A percentile compares a stretch with the other conserved stretches of the same genome.
These are phyloP conservation scores for Moesziomyces sp. DNA, from an alignment of 1,284 basidiomycete genomes.

Conservation along the genomic window DNA sequence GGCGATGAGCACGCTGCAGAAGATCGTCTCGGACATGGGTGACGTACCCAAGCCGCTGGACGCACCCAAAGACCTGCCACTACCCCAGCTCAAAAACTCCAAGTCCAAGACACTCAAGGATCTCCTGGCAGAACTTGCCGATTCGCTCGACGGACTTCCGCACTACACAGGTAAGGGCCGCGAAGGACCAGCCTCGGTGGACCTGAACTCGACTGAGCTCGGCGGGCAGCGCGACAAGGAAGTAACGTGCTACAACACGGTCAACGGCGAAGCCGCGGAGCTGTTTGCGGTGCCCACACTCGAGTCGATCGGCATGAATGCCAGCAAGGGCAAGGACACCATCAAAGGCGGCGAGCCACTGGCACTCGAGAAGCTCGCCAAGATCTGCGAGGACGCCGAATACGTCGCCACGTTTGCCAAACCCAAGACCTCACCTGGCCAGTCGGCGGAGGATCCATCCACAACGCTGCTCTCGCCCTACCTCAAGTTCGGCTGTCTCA, in stretches of 20 bases:
- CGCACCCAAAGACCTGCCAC: conserved; percentile 42
- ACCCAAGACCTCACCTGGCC: conserved; percentile 68
- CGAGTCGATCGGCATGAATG: conserved; percentile 70
- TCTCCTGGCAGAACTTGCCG: conserved; percentile 36
- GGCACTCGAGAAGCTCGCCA: conserved; percentile 69
- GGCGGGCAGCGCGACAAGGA: conserved; percentile 53
- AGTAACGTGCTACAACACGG: conserved; percentile 67
- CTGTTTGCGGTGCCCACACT: conserved; percentile 71
- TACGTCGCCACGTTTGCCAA: conserved; percentile 71
- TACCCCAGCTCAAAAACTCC: conserved; percentile 22
- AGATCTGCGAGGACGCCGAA: conserved; percentile 68
- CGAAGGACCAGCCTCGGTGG: conserved; percentile 34
- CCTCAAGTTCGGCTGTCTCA: conserved; percentile 72
- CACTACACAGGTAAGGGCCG: conserved; percentile 49
- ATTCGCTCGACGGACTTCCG: conserved; percentile 46
- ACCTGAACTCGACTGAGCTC: conserved; percentile 51
- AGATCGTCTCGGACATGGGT: conserved; percentile 38
- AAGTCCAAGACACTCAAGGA: conserved; percentile 26
- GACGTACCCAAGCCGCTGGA: conserved; percentile 48
- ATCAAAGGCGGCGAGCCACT: conserved; percentile 70
- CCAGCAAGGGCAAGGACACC: conserved; percentile 66
- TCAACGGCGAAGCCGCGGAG: conserved; percentile 68
- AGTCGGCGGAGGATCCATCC: conserved; percentile 41
- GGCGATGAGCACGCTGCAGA: conserved; percentile 51
- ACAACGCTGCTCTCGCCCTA: conserved; percentile 70